Conservation (phyloP, 78 protist species). For the Protostelium mycophagum region DNA sequence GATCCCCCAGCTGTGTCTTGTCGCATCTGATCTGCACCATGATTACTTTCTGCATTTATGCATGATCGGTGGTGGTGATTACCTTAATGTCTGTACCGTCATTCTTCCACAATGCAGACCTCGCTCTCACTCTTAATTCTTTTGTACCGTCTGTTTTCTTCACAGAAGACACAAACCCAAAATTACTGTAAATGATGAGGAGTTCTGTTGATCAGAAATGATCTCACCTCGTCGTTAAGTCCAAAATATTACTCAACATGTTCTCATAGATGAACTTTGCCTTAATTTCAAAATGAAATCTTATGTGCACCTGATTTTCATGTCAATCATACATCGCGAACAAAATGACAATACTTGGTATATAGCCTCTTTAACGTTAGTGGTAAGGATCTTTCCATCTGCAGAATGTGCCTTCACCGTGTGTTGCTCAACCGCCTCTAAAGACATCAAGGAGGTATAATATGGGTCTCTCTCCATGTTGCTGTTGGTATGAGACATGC, state of each 20-base stretch:
- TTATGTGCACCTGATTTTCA: background rate
- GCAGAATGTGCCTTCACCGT: background rate
- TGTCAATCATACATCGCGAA: background rate
- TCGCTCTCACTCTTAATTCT: background rate
- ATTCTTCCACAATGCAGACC: background rate
- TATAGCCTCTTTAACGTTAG: background rate
- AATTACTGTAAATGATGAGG: background rate
- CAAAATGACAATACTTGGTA: background rate
- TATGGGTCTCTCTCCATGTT: background rate
- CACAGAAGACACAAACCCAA: background rate
- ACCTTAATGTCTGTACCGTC: background rate
- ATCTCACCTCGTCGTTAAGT: background rate
- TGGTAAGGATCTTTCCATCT: background rate
- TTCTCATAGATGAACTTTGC: background rate
- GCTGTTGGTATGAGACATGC: no score
- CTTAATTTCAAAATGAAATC: background rate
- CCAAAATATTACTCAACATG: background rate
- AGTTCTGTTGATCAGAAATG: background rate
- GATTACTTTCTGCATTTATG: no score
- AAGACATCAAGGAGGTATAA: background rate
- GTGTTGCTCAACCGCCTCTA: background rate
- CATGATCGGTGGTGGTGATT: no score
- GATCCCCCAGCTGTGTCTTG: background rate
- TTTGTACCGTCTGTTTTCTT: background rate
- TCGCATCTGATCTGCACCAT: background rate